Evolutionary conservation across 352 stramenopile species (phyloP), one percentile per base, ranked within the genome.

Genomic region (Pythium inflatum): DNA sequence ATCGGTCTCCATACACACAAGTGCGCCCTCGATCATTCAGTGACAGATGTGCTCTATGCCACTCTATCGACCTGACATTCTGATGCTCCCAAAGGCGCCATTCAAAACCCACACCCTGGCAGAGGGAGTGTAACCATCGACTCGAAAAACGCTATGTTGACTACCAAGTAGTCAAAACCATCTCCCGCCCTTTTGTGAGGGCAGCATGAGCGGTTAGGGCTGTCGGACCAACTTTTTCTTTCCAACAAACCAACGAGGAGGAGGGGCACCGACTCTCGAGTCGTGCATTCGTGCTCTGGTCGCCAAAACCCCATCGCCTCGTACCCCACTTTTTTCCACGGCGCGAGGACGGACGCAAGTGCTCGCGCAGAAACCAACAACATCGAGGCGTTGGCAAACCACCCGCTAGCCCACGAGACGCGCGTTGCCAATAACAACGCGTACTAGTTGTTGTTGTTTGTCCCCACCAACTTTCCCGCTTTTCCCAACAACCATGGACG

Each of bases 401-500:
- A 25, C 13, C 41, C 41, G 41, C 41, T 18, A 49, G 6, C 41
- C 14, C 41, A 6, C 13, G n/a, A 8, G 41, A 9, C 41, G 9
- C 6, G 9, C 13, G 41, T 49, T 9, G 33, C 33, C 9, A 31
- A 11, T 27, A 34, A 12, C 8, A 22, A 25, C 14, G 20, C 30
- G n/a, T n/a, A n/a, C n/a, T n/a, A n/a, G n/a, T 49, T 58, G 27
- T 58, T 40, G 41, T 33, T 38, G 38, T 50, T n/a, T 8, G 43
- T 25, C 14, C 43, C 2, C 2, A 11, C 24, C 46, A 33, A 20
- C 41, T 49, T 18, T 49, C 46, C n/a, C 6, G 34, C 24, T 38
- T 33, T 30, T 14, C 28, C 34, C 14, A 30, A 40, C 30, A 16
- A 65, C 0, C 2, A 95, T 95, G 87, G 88, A 97, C 77, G 83